These are phyloP conservation scores for Ustilago tritici DNA, from an alignment of 1,284 basidiomycete species.

Conservation along the genomic window DNA sequence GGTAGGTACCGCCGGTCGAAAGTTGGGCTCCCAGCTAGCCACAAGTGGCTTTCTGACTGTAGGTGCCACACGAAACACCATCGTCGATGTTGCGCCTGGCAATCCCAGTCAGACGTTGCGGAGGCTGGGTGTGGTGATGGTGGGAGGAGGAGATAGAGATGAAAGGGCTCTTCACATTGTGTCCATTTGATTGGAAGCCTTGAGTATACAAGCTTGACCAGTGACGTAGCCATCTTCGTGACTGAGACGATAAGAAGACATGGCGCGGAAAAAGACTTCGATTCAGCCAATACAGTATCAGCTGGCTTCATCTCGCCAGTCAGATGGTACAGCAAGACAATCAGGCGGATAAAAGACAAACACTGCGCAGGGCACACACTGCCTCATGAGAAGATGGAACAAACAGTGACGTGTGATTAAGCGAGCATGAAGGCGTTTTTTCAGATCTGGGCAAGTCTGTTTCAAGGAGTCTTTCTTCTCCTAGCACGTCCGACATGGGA, in stretches of 20 bases:
- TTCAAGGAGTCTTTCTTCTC: too few relatives aligned
- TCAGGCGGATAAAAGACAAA: neutral
- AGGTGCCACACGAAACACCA: slow-evolving; percentile 8
- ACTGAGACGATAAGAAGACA: neutral
- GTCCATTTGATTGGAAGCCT: neutral
- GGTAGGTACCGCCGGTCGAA: slow-evolving; percentile 21
- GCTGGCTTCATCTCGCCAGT: neutral
- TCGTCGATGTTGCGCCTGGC: neutral
- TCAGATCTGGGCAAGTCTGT: too few relatives aligned
- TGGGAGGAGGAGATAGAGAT: neutral
- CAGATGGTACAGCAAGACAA: neutral
- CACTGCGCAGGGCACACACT: neutral
- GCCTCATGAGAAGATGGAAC: neutral
- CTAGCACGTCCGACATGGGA: neutral
- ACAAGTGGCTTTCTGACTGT: neutral
- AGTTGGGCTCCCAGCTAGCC: slow-evolving; percentile 43
- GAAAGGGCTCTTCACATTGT: neutral
- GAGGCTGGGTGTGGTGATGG: neutral
- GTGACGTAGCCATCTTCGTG: slow-evolving; percentile 2
- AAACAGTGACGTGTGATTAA: neutral
- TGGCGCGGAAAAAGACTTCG: neutral
- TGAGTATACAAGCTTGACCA: neutral
- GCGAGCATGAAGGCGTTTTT: neutral
- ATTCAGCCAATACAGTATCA: neutral
- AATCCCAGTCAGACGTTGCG: too few relatives aligned